Evolutionary conservation across 306 rosid genomes (phyloP), one percentile per base, ranked within the genome.

Genomic region (Trichosanthes truncata): DNA sequence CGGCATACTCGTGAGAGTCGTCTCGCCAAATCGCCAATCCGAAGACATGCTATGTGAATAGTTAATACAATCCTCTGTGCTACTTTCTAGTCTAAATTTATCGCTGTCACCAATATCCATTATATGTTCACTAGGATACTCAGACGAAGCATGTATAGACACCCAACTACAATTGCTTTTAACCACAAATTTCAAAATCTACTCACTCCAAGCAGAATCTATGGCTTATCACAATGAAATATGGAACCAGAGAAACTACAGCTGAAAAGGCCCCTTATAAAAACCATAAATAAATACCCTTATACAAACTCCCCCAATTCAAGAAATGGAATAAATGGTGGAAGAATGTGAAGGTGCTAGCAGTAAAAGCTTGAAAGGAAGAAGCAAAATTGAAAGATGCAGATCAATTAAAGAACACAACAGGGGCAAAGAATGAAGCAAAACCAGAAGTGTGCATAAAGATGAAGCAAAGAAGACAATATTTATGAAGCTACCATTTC

Each of bases 61-160:
- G 78, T 82, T 88, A 89, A 90, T 75, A 60, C 86, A 89, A 84
- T 90, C 90, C 85, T 79, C 91, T 49, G 82, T 83, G 86, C 91
- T 83, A 81, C 71, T 84, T 74, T 89, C 95, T 7, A 85, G 78
- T 88, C 88, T 94, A 87, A 86, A 83, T 53, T 89, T 88, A 11
- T 90, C 93, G 60, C 85, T 88, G 69, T 84, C 97, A 62, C 94
- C 89, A 92, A 91, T 88, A 86, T 90, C 91, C 90, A 91, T 83
- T 80, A 71, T 78, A 77, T 21, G 82, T 81, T 78, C 53, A 46
- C 73, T 79, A 71, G 29, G 82, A 69, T 41, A 84, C 80, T 4
- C 86, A 85, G 78, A 77, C 84, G 48, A 74, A 74, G 60, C 85
- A 82, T 20, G 83, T 38, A 67, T 52, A 63, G 80, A 40, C 71